Percentiles rank a stretch among this genome's conserved stretches.
These are phyloP conservation scores for Acarospora socialis DNA, from an alignment of 2,329 filamentous ascomycete species.

Conservation along the genomic window DNA sequence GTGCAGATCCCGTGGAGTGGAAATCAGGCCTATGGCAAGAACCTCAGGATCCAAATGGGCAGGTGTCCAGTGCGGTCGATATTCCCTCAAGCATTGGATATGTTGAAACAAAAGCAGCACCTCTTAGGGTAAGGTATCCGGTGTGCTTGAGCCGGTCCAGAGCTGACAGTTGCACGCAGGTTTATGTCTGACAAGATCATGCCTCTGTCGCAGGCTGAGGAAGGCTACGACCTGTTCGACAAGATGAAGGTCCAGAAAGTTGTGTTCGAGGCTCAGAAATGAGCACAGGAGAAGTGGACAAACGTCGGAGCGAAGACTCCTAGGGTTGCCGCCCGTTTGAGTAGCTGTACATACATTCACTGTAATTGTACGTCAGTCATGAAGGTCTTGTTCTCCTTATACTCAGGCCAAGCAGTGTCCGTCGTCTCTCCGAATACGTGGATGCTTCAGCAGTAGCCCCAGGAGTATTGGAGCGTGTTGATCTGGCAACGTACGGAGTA, in stretches of 20 bases:
- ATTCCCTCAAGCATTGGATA: slow-evolving; percentile 48
- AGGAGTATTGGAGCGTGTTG: too few relatives aligned
- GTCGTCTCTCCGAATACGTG: too few relatives aligned
- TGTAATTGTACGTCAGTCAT: too few relatives aligned
- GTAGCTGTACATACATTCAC: background rate
- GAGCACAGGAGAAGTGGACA: slow-evolving; percentile 4
- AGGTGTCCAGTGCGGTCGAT: slow-evolving; percentile 60
- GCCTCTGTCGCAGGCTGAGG: slow-evolving; percentile 50
- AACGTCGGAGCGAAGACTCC: too few relatives aligned
- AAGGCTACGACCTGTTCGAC: slow-evolving; percentile 59
- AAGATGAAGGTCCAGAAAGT: slow-evolving; percentile 62
- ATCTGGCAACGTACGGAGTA: too few relatives aligned
- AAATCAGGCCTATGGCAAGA: slow-evolving; percentile 52
- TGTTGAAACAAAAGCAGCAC: slow-evolving; percentile 53
- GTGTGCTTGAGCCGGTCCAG: slow-evolving; percentile 1
- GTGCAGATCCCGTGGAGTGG: slow-evolving; percentile 30
- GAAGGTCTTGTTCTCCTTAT: too few relatives aligned
- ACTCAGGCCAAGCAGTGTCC: too few relatives aligned
- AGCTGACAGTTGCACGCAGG: slow-evolving; percentile 27
- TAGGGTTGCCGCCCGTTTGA: too few relatives aligned
- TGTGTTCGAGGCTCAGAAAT: slow-evolving; percentile 42
- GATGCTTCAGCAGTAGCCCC: too few relatives aligned
- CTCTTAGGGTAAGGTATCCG: slow-evolving; percentile 44
- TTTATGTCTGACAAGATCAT: slow-evolving; percentile 69
- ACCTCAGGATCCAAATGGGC: slow-evolving; percentile 60